Evolutionary conservation across 2,329 filamentous ascomycete genomes (phyloP).

Genomic region (Verticillium albo-atrum): DNA sequence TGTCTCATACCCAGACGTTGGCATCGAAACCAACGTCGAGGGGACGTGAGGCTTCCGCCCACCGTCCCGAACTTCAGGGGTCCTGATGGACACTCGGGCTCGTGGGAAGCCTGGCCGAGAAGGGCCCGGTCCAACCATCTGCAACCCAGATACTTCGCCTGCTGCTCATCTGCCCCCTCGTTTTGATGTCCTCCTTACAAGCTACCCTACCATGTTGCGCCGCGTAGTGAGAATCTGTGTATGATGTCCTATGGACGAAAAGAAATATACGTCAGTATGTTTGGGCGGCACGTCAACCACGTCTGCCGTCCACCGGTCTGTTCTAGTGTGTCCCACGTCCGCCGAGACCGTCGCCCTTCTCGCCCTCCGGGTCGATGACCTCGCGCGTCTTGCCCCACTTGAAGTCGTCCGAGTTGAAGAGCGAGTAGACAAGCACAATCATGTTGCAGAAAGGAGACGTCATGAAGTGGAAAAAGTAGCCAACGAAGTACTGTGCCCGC

Average conservation of each 20-base stretch:
- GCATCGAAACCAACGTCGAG: not conserved
- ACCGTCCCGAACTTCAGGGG: too few species aligned
- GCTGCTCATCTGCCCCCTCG: too few species aligned
- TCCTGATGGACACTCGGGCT: too few species aligned
- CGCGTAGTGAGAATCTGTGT: too few species aligned
- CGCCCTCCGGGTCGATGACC: slow-evolving; percentile 22
- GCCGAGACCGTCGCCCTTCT: slow-evolving; percentile 13
- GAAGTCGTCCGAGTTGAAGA: slow-evolving; percentile 38
- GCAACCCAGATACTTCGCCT: too few species aligned
- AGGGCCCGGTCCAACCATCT: too few species aligned
- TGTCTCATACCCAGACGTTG: not conserved
- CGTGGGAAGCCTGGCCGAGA: too few species aligned
- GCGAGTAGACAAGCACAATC: slow-evolving; percentile 34
- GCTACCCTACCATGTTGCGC: too few species aligned
- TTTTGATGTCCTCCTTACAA: too few species aligned
- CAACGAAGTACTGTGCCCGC: slow-evolving; percentile 31
- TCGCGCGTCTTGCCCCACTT: slow-evolving; percentile 41
- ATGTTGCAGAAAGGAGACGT: slow-evolving; percentile 39
- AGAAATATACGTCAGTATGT: not conserved
- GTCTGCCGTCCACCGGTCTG: too few species aligned
- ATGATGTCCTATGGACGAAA: not conserved
- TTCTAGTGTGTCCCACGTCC: slow-evolving; percentile 5
- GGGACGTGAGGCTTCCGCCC: too few species aligned
- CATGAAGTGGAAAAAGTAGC: slow-evolving; percentile 30
- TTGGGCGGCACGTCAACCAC: not conserved